Conservation (phyloP, 768 basidiomycete species). For the Aureoboletus auriporus region DNA sequence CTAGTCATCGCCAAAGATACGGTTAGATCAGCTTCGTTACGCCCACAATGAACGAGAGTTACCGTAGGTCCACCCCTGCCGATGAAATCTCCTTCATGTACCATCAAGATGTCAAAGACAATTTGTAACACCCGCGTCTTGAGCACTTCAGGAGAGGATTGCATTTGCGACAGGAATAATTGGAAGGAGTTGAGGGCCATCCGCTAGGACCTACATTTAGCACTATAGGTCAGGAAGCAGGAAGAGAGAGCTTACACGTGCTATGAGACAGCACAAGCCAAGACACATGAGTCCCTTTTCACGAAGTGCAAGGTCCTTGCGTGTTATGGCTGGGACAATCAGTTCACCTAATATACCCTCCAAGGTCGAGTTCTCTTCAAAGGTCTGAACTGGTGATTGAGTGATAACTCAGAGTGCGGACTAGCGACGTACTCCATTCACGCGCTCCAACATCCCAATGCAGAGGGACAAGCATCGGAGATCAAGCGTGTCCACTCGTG, state of each 20-base stretch:
- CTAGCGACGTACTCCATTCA: slow-evolving; percentile 62
- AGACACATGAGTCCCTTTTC: slow-evolving; percentile 67
- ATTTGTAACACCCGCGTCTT: slow-evolving; percentile 72
- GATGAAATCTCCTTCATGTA: slow-evolving; percentile 68
- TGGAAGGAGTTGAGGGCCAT: slow-evolving; percentile 56
- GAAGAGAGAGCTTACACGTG: slow-evolving; percentile 30
- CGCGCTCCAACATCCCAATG: slow-evolving; percentile 81
- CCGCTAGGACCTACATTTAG: slow-evolving; percentile 13
- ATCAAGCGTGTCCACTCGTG: slow-evolving; percentile 59
- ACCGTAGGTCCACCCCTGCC: slow-evolving; percentile 38
- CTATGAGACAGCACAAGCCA: slow-evolving; percentile 75
- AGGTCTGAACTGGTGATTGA: slow-evolving; percentile 33
- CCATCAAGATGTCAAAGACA: slow-evolving; percentile 84
- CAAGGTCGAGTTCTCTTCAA: slow-evolving; percentile 66
- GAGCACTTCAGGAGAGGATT: slow-evolving; percentile 59
- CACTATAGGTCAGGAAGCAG: too few species aligned
- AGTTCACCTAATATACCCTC: slow-evolving; percentile 72
- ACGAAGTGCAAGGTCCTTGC: slow-evolving; percentile 70
- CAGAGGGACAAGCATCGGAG: slow-evolving; percentile 72
- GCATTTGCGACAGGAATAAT: slow-evolving; percentile 75
- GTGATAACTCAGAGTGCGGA: background rate
- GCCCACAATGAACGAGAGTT: slow-evolving; percentile 10
- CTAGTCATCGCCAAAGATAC: slow-evolving; percentile 20
- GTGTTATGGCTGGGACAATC: slow-evolving; percentile 85
- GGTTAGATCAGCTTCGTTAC: background rate